Evolutionary conservation across 768 basidiomycete species (phyloP).

Genomic region (Leccinum obscurum): DNA sequence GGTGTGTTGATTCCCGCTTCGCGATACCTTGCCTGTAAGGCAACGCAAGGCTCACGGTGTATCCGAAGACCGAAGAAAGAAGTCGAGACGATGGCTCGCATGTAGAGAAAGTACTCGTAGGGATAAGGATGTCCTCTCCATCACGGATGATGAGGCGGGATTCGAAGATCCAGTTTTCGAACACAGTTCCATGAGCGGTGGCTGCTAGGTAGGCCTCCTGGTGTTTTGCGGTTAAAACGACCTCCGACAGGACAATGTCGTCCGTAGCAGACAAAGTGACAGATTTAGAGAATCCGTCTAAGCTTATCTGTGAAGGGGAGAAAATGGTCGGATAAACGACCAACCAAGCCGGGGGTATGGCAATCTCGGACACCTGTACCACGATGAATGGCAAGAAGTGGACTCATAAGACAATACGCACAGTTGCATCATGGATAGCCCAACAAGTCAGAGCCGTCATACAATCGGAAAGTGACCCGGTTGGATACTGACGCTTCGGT

Average conservation of each 20-base stretch:
- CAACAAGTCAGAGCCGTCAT: slow-evolving; percentile 32
- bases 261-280: slow-evolving; percentile 25
- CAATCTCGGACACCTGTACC: slow-evolving; percentile 33
- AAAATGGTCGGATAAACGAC: slow-evolving; percentile 39
- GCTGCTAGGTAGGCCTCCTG: slow-evolving; percentile 48
- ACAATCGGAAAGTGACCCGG: slow-evolving; percentile 2
- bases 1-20: slow-evolving; percentile 46
- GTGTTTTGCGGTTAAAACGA: slow-evolving; percentile 54
- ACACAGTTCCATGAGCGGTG: slow-evolving; percentile 28
- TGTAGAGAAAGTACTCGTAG: slow-evolving; percentile 18
- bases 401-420: slow-evolving; percentile 24
- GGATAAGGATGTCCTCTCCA: slow-evolving; percentile 41
- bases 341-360: slow-evolving; percentile 44
- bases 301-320: slow-evolving; percentile 16
- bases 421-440: slow-evolving; percentile 39
- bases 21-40: slow-evolving; percentile 75
- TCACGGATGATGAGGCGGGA: slow-evolving; percentile 51
- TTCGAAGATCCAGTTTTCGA: slow-evolving; percentile 47
- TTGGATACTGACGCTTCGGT: slow-evolving; percentile 15
- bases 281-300: slow-evolving; percentile 13
- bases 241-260: slow-evolving; percentile 45
- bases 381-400: slow-evolving; percentile 23
- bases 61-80: slow-evolving; percentile 33
- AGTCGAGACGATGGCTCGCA: slow-evolving; percentile 14
- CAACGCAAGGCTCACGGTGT: slow-evolving; percentile 58